Conservation (phyloP, 495 filamentous ascomycete species). For the Clohesyomyces aquaticus region DNA sequence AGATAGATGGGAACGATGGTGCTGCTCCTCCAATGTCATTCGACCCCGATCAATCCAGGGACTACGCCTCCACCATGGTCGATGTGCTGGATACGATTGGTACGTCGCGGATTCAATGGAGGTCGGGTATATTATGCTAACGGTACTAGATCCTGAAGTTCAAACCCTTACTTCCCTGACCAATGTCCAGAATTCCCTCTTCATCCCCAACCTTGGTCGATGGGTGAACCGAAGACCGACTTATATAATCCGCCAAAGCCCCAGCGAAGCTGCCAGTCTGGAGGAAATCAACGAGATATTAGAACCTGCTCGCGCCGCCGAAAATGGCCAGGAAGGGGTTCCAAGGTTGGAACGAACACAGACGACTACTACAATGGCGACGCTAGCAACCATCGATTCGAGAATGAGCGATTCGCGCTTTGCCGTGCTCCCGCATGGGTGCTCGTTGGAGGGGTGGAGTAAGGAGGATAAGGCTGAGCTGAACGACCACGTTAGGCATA, state of each 20-base stretch:
- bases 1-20: constrained; percentile 1
- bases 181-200: constrained; percentile 79
- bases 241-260: constrained; percentile 64
- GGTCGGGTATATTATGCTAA: not conserved
- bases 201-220: constrained; percentile 64
- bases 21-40: not conserved
- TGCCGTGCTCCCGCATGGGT: constrained; percentile 67
- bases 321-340: constrained; percentile 37
- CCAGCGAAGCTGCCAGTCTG: constrained; percentile 33
- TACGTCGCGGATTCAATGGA: not conserved
- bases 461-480: constrained; percentile 69
- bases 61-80: constrained; percentile 55
- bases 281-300: constrained; percentile 29
- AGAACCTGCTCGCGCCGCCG: constrained; percentile 6
- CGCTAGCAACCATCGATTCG: constrained; percentile 51
- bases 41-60: not conserved
- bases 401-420: constrained; percentile 53
- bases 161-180: constrained; percentile 73
- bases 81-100: constrained; percentile 65
- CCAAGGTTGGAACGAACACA: constrained; percentile 26
- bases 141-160: constrained; percentile 68
- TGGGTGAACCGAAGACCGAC: constrained; percentile 70
- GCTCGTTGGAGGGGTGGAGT: constrained; percentile 68
- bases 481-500: constrained; percentile 80
- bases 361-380: constrained; percentile 31